Evolutionary conservation across 192 early-diverging fungal genomes (phyloP), one percentile per base, ranked within the genome.

Genomic region (Ambispora gerdemannii): DNA sequence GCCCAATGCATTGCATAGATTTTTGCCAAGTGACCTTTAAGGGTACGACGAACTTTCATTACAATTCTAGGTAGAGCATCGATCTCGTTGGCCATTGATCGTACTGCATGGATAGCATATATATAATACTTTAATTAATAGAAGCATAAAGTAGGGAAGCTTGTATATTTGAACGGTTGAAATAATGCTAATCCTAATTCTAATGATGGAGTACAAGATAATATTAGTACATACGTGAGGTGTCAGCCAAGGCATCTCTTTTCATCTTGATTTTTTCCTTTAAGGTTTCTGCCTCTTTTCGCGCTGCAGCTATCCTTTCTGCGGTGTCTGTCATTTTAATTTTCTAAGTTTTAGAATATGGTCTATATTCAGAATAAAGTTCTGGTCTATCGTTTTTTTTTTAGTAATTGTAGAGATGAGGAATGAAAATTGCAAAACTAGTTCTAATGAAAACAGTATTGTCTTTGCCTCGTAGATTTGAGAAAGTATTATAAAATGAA

Each of bases 1-100:
- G 93, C 94, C 96, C 97, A 99, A 78, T 99, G 95, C 95, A 98
- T 98, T 17, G 96, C 92, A 78, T 99, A 99, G 62, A 99, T 97
- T 75, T 99, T 99, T 19, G 96, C 95, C 67, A 99, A 77, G 78
- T 99, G 97, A 35, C 97, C 97, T 81, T 98, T 98, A 38, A 99
- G 85, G 13, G 95, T 96, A 51, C 96, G 87, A 58, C 96, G 90
- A 73, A 96, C 92, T 75, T 96, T 97, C 91, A 99, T 96, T 61
- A 86, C 86, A 50, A 95, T 88, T 50, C 94, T 84, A 15, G 95
- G 95, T 55, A 98, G 78, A 27, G 90, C 85, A 34, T 97, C 90
- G 28, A 98, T 82, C 51, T 92, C 90, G 33, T 88, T 87, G 4
- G 97, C 89, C 73, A 95, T 91, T 59, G 87, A 79, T 67, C 87